phyloP scores from a whole-genome alignment of 192 early-diverging fungal genomes.

The Entrophospora sp. region DNA sequence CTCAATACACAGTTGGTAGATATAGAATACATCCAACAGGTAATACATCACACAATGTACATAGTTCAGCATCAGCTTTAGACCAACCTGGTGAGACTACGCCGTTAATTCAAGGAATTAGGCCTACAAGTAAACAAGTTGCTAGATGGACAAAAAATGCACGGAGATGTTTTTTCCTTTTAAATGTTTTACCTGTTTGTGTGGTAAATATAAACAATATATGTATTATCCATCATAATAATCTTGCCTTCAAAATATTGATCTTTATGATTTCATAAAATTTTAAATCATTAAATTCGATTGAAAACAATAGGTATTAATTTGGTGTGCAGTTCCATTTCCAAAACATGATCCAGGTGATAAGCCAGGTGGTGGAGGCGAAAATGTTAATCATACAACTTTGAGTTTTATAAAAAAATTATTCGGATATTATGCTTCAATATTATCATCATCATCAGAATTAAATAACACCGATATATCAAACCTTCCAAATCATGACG shows the following conservation, averaged over 20 bases:
- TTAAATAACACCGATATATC: neutral
- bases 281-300: constrained; percentile 21
- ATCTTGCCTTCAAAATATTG: neutral
- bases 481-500: constrained; percentile 18
- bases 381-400: neutral
- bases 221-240: neutral
- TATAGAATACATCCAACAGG: neutral
- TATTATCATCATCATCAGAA: neutral
- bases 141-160: constrained; percentile 31
- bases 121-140: constrained; percentile 14
- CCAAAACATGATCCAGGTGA: constrained; percentile 29
- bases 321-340: constrained; percentile 52
- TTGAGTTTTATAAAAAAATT: neutral
- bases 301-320: constrained; percentile 34
- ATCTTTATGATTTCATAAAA: neutral
- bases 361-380: neutral
- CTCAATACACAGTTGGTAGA: neutral
- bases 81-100: constrained; percentile 24
- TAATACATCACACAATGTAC: neutral
- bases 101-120: constrained; percentile 23
- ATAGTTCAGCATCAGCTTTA: neutral
- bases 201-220: constrained; percentile 21
- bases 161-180: constrained; percentile 29
- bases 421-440: neutral
- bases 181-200: constrained; percentile 43